A percentile compares a stretch with the other conserved stretches of the same genome.
phyloP scores from a whole-genome alignment of 352 stramenopile genomes.

The Phytophthora pini region DNA sequence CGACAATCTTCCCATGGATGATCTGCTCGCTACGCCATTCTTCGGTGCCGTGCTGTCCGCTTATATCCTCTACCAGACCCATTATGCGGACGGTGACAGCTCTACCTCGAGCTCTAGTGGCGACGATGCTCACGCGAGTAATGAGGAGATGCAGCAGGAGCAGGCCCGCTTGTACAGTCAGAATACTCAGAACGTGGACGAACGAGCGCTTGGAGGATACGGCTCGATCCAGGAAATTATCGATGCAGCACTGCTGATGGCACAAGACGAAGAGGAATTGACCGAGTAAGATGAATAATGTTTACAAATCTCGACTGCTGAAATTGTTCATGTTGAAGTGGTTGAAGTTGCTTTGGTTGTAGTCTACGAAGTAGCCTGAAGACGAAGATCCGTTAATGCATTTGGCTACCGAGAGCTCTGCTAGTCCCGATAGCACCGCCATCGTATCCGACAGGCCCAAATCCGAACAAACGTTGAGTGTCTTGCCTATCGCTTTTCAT shows the following conservation, averaged over 20 bases:
- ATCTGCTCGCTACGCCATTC: conserved; percentile 63
- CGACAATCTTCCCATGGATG: conserved; percentile 69
- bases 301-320: conserved; percentile 20
- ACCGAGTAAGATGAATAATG: conserved; percentile 32
- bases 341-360: neutral
- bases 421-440: neutral
- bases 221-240: conserved; percentile 56
- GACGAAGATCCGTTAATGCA: neutral
- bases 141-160: conserved; percentile 19
- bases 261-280: conserved; percentile 68
- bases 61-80: conserved; percentile 64
- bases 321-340: conserved; percentile 18
- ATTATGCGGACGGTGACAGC: conserved; percentile 20
- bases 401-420: conserved; percentile 3
- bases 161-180: conserved; percentile 12
- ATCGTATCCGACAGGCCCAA: conserved; percentile 6
- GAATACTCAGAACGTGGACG: conserved; percentile 14
- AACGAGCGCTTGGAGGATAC: conserved; percentile 41
- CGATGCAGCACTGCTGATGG: conserved; percentile 63
- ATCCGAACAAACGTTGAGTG: conserved; percentile 6
- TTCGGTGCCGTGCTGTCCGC: conserved; percentile 72
- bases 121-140: conserved; percentile 17
- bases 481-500: conserved; percentile 28
- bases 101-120: conserved; percentile 35
- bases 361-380: neutral